Percentiles rank a stretch among this genome's conserved stretches.
These are phyloP conservation scores for Austroboletus novae-zelandiae DNA, from an alignment of 1,284 basidiomycete species.

Conservation along the genomic window DNA sequence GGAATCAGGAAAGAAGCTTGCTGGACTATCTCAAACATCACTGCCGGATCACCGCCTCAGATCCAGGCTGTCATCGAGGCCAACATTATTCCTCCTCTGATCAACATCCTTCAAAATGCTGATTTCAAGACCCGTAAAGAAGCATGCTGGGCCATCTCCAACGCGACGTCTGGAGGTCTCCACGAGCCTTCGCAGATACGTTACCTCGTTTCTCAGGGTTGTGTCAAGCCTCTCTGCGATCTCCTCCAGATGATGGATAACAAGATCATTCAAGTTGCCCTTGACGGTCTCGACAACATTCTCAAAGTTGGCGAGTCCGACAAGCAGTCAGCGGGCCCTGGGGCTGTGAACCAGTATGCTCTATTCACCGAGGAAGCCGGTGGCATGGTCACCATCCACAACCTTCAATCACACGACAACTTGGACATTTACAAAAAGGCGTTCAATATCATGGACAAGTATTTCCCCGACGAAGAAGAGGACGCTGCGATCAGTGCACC, in stretches of 20 bases:
- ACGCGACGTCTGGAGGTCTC: slow-evolving; percentile 96
- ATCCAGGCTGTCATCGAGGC: slow-evolving; percentile 90
- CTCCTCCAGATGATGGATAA: slow-evolving; percentile 98
- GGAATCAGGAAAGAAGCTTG: slow-evolving; percentile 96
- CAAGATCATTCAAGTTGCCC: slow-evolving; percentile 98
- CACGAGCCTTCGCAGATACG: slow-evolving; percentile 98
- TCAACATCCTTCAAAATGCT: slow-evolving; percentile 96
- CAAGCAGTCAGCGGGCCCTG: slow-evolving; percentile 81
- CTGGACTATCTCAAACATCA: slow-evolving; percentile 99
- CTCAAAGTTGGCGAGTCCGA: slow-evolving; percentile 98
- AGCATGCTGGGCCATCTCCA: slow-evolving; percentile 99
- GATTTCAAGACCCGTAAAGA: slow-evolving; percentile 99
- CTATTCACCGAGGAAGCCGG: slow-evolving; percentile 96
- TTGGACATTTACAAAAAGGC: slow-evolving; percentile 99
- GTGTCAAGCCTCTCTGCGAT: slow-evolving; percentile 98
- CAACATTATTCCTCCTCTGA: slow-evolving; percentile 94
- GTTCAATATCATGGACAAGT: slow-evolving; percentile 99
- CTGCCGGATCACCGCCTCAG: slow-evolving; percentile 94
- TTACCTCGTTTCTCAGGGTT: slow-evolving; percentile 96
- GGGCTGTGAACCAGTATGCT: slow-evolving; percentile 91
- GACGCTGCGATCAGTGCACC: slow-evolving; percentile 78
- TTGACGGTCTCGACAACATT: slow-evolving; percentile 98
- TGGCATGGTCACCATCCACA: slow-evolving; percentile 98
- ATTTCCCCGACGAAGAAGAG: slow-evolving; percentile 87
- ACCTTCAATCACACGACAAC: slow-evolving; percentile 99